A percentile compares a stretch with the other conserved stretches of the same genome.
phyloP scores from a whole-genome alignment of 495 filamentous ascomycete genomes.

The Penicillium robsamsonii region DNA sequence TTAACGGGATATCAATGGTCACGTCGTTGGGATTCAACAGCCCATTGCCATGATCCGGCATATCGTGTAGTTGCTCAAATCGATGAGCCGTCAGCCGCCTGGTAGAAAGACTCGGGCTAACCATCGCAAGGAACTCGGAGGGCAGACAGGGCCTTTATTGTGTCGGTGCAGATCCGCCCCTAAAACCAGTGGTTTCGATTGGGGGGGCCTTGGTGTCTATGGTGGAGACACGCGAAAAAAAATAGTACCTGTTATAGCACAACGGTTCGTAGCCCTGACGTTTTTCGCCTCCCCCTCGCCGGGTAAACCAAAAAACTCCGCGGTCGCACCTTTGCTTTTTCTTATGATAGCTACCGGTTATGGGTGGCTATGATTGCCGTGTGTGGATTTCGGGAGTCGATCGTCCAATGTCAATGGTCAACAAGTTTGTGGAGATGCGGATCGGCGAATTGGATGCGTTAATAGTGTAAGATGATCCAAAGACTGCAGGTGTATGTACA shows the following conservation, averaged over 20 bases:
- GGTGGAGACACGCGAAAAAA: constrained; percentile 9
- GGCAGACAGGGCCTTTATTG: constrained; percentile 5
- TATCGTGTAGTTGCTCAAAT: constrained; percentile 48
- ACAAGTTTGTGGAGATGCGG: constrained; percentile 8
- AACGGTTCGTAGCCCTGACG: not conserved
- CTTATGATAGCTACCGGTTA: constrained; percentile 1
- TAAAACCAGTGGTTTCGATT: not conserved
- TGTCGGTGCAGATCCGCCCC: not conserved
- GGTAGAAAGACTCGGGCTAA: constrained; percentile 33
- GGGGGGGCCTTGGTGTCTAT: not conserved
- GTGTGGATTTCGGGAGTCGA: constrained; percentile 9
- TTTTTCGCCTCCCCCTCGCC: constrained; percentile 9
- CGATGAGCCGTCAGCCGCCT: constrained; percentile 44
- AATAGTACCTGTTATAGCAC: not conserved
- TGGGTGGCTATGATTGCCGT: constrained; percentile 9
- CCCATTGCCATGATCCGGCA: constrained; percentile 38
- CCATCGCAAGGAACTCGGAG: constrained; percentile 25
- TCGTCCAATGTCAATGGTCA: constrained; percentile 13
- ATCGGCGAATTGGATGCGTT: constrained; percentile 1
- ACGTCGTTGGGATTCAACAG: constrained; percentile 50
- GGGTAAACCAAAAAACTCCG: not conserved
- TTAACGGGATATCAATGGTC: constrained; percentile 59
- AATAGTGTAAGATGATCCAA: not conserved
- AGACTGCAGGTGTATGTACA: not conserved
- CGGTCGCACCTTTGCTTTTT: not conserved